Evolutionary conservation across 495 filamentous ascomycete species (phyloP).

Genomic region (Staphylotrichum longicolle): DNA sequence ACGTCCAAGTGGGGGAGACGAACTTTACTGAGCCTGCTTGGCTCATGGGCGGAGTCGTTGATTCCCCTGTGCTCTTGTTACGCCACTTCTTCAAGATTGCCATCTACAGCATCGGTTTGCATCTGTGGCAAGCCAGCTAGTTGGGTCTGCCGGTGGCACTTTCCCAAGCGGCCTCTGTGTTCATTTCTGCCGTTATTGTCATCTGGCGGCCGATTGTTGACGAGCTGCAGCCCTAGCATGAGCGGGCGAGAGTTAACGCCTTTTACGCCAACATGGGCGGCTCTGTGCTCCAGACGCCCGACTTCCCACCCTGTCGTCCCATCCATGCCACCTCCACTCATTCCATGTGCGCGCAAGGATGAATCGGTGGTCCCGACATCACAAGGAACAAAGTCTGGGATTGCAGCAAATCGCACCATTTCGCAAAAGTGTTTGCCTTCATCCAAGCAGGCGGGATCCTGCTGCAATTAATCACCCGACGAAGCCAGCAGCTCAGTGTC

Average conservation of each 20-base stretch:
- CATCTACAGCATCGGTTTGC: constrained; percentile 19
- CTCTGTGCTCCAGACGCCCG: constrained; percentile 25
- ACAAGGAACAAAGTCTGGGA: constrained; percentile 28
- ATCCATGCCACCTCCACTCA: constrained; percentile 25
- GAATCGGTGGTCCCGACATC: constrained; percentile 25
- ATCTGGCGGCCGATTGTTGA: constrained; percentile 23
- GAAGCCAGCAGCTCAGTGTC: constrained; percentile 17
- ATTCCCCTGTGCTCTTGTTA: constrained; percentile 12
- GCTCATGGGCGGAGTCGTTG: constrained; percentile 21
- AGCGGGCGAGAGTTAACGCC: too few relatives aligned
- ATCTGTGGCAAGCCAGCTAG: constrained; percentile 6
- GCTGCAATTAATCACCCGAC: constrained; percentile 20
- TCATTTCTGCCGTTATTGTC: constrained; percentile 15
- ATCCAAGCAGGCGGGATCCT: constrained; percentile 23
- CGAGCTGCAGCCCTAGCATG: constrained; percentile 22
- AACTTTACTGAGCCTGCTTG: constrained; percentile 22
- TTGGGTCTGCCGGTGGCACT: background rate
- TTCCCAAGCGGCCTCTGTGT: constrained; percentile 8
- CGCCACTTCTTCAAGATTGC: constrained; percentile 21
- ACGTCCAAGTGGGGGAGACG: constrained; percentile 20
- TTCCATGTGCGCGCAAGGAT: constrained; percentile 22
- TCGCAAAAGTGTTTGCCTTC: constrained; percentile 24
- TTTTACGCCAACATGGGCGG: too few relatives aligned
- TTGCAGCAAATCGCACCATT: constrained; percentile 26
- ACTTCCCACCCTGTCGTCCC: constrained; percentile 24